Base-by-base conservation (phyloP, 176 grass and related monocot species). In the Oryza meridionalis region DNA sequence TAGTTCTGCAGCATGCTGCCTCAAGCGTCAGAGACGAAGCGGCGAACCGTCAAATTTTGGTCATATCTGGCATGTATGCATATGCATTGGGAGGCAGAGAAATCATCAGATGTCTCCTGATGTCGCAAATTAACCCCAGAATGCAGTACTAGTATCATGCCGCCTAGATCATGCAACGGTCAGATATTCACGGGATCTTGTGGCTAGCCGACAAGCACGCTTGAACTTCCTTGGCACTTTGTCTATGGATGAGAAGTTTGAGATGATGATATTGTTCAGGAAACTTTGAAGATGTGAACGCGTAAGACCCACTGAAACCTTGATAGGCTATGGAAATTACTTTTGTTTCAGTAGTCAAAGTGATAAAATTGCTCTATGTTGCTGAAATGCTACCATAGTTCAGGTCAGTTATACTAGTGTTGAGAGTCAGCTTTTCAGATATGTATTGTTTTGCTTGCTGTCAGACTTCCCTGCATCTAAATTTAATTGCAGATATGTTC, bases 191-290 rank as follows among this genome's bases (percentile, higher is more conserved):
- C 10, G n/a, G 58, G 58, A 77, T 70, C 24, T 46, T 42, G 14
- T 59, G 78, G 46, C 76, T 47, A 61, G 86, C 75, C 75, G 76
- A 61, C 75, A 88, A 63, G 10, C 37, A 1, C 80, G 26, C 46
- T 79, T 45, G 22, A 69, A 67, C 14, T 72, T 22, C 25, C 38
- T 17, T 73, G 44, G 71, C 44, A 49, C 71, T 67, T 72, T 42
- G 4, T 35, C 22, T 11, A 16, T 3, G 22, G 42, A 24, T 44
- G 69, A 25, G 10, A 14, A 33, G 37, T n/a, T 21, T 4, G 17
- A 21, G 19, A 12, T n/a, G 22, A 10, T 27, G 44, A 25, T 14
- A 4, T 17, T 21, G 71, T 73, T 73, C 7, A 73, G 9, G 1
- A 3, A 10, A 73, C 17, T n/a, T n/a, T 27, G 14, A 49, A 12